Evolutionary conservation across 768 basidiomycete species (phyloP), one percentile per base, ranked within the genome.

Genomic region (Fistulinella prunicolor): DNA sequence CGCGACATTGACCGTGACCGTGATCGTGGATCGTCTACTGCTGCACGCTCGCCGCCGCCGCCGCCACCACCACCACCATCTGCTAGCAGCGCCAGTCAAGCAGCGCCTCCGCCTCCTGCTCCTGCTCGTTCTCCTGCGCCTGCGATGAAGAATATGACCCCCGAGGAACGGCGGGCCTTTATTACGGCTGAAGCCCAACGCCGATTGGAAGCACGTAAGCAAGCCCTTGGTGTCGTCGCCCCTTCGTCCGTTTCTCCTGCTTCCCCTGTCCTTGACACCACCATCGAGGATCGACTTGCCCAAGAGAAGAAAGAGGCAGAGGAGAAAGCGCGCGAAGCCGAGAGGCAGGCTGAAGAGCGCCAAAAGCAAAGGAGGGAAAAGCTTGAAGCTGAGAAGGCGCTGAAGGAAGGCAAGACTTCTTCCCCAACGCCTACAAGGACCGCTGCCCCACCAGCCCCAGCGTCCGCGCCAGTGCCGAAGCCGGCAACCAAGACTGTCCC

Each of bases 231-330:
- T 6, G 78, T 96, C 16, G 75, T 76, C 13, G 65, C 78, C 1
- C 64, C 73, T 10, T 35, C 70, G 0, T 57, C 74, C 7, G 28
- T 44, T 7, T 23, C 54, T 6, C 68, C 73, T 0, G 56, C 77
- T 13, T 68, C 78, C 23, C 64, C 81, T 7, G 67, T 74, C 12
- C 73, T 94, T 9, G 94, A 96, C 64, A 84, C 80, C 7, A 79
- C 75, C 44, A 91, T 96, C 3, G 88, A 92, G 62, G 89, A 94
- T 55, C 74, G 94, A 9, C 76, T 98, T 6, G 83, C 80, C 30
- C 76, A 83, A 57, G 95, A 98, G 61, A 89, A 86, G 73, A 83
- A 79, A 62, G 95, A 96, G 62, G 94, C 94, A 0, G 94, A 93
- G 54, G 89, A 91, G 64, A 91, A 89, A 65, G 81, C 80, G 0